A percentile compares a stretch with the other conserved stretches of the same genome.
phyloP scores from a whole-genome alignment of 2,329 filamentous ascomycete species.

The Malbranchea zuffiana region DNA sequence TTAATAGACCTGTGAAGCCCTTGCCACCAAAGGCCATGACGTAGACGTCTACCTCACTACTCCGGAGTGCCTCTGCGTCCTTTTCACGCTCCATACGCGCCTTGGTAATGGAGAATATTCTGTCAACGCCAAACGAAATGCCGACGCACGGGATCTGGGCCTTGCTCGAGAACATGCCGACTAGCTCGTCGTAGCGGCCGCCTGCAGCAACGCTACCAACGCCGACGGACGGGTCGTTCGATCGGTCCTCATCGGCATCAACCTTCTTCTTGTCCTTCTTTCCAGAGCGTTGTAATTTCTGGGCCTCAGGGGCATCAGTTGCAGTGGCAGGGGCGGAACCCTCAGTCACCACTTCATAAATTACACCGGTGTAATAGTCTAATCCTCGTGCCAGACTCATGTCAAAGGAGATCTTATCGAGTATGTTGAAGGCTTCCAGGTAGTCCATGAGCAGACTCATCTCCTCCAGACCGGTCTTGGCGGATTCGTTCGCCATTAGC shows the following conservation, averaged over 20 bases:
- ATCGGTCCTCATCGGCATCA: constrained; percentile 54
- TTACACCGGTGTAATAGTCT: constrained; percentile 87
- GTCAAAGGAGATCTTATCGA: constrained; percentile 73
- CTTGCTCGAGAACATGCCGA: constrained; percentile 86
- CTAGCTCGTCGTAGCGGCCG: constrained; percentile 83
- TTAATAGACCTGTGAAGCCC: constrained; percentile 66
- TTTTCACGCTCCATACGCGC: constrained; percentile 54
- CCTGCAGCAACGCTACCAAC: constrained; percentile 84
- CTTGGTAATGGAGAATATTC: constrained; percentile 88
- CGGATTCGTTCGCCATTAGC: constrained; percentile 59
- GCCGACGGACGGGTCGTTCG: constrained; percentile 66
- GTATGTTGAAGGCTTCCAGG: constrained; percentile 62
- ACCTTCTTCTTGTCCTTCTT: constrained; percentile 44
- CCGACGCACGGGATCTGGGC: constrained; percentile 79
- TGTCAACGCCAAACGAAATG: constrained; percentile 88
- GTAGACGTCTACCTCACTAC: constrained; percentile 75
- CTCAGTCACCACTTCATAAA: constrained; percentile 80
- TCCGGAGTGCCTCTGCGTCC: constrained; percentile 45
- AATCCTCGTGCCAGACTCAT: constrained; percentile 79
- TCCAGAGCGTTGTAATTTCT: constrained; percentile 34
- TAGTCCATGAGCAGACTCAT: constrained; percentile 73
- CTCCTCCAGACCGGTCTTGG: constrained; percentile 70
- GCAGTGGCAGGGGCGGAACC: constrained; percentile 52
- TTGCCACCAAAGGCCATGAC: constrained; percentile 93
- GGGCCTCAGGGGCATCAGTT: constrained; percentile 31